These are phyloP conservation scores for Phylloporus sp. DNA, from an alignment of 1,284 basidiomycete species.

Conservation along the genomic window DNA sequence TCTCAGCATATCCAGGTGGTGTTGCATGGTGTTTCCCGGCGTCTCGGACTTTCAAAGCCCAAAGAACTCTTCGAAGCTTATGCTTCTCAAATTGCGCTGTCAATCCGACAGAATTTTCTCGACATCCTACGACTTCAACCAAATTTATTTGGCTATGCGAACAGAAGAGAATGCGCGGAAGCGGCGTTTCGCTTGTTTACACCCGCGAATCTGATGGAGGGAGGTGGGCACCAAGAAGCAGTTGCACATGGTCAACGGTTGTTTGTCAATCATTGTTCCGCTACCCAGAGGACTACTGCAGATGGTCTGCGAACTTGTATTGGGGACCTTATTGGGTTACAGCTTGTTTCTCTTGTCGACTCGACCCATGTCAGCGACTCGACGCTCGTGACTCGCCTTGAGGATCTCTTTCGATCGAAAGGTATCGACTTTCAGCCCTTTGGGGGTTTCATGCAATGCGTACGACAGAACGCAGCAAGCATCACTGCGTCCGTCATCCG, in stretches of 20 bases:
- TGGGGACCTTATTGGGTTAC: conserved; percentile 73
- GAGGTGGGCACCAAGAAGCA: conserved; percentile 35
- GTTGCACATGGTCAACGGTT: conserved; percentile 51
- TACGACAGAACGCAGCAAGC: conserved; percentile 59
- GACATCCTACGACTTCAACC: conserved; percentile 76
- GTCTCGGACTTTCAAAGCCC: conserved; percentile 75
- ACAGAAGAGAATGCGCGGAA: conserved; percentile 66
- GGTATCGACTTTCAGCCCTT: conserved; percentile 41
- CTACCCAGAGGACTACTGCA: conserved; percentile 56
- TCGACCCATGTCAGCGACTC: conserved; percentile 27
- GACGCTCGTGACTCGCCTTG: conserved; percentile 39
- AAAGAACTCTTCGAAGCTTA: conserved; percentile 81
- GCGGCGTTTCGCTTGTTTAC: conserved; percentile 70
- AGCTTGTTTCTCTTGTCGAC: conserved; percentile 59
- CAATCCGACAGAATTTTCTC: conserved; percentile 58
- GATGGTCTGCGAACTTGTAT: conserved; percentile 74
- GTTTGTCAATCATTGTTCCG: conserved; percentile 71
- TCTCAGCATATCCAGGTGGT: conserved; percentile 71
- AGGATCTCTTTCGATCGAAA: conserved; percentile 47
- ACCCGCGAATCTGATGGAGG: conserved; percentile 62
- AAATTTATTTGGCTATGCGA: conserved; percentile 74
- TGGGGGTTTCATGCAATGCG: conserved; percentile 47
- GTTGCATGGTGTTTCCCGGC: conserved; percentile 67
- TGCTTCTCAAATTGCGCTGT: conserved; percentile 78
- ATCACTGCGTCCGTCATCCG: conserved; percentile 66